Evolutionary conservation across 1,284 basidiomycete genomes (phyloP).

Genomic region (Apiotrichum brassicae): DNA sequence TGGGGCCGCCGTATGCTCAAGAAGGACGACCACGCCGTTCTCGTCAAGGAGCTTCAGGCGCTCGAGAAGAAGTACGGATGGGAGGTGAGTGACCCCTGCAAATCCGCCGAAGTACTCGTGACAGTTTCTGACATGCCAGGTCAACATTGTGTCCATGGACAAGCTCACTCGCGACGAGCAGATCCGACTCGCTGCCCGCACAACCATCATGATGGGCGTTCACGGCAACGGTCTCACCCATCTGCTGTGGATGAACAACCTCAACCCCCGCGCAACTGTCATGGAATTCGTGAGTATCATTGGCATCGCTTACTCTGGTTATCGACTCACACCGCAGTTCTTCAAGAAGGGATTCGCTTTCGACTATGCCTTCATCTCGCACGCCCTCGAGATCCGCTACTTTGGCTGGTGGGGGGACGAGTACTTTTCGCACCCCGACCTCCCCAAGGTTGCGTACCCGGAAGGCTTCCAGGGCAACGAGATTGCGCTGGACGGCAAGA

Average conservation of each 20-base stretch:
- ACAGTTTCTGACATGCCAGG: constrained; percentile 13
- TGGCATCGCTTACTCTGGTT: neutral
- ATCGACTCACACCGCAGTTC: neutral
- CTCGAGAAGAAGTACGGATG: constrained; percentile 66
- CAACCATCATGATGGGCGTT: constrained; percentile 72
- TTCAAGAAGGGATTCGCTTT: constrained; percentile 60
- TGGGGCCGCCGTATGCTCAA: constrained; percentile 65
- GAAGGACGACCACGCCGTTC: constrained; percentile 44
- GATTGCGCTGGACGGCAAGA: constrained; percentile 52
- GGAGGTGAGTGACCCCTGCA: constrained; percentile 50
- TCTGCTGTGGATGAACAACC: constrained; percentile 64
- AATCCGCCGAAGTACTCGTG: neutral
- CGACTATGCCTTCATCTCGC: constrained; percentile 62
- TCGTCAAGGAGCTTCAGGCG: constrained; percentile 51
- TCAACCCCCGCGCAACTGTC: constrained; percentile 42
- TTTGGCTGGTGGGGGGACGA: constrained; percentile 70
- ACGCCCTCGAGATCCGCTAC: constrained; percentile 65
- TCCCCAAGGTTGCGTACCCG: constrained; percentile 48
- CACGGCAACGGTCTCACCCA: constrained; percentile 73
- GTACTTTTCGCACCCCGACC: constrained; percentile 55
- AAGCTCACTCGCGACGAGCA: constrained; percentile 70
- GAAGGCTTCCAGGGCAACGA: constrained; percentile 49
- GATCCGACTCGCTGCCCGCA: constrained; percentile 65
- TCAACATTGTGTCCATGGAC: constrained; percentile 77
- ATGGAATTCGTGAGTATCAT: constrained; percentile 68